Conservation (phyloP, 2,329 filamentous ascomycete genomes). For the Samsoniella hepiali region DNA sequence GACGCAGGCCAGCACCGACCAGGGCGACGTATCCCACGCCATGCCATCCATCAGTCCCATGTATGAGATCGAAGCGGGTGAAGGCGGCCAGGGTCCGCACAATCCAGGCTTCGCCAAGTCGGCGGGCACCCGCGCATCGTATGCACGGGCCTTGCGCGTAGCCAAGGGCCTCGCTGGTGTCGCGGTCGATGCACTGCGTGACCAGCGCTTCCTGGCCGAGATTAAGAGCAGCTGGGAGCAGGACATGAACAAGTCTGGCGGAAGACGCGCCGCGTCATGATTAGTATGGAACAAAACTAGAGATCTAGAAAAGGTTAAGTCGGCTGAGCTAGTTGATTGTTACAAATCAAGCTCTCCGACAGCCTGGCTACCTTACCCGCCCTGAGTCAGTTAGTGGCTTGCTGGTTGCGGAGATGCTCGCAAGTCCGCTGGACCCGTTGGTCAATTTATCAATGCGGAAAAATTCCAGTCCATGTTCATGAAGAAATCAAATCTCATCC, state of each 20-base stretch:
- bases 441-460: background rate
- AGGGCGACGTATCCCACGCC: conserved; percentile 56
- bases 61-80: conserved; percentile 43
- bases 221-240: conserved; percentile 31
- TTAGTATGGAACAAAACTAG: background rate
- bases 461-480: background rate
- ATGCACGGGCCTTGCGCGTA: conserved; percentile 43
- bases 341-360: background rate
- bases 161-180: conserved; percentile 48
- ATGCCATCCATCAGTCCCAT: conserved; percentile 53
- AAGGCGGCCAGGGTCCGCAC: conserved; percentile 46
- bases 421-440: conserved; percentile 2
- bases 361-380: background rate
- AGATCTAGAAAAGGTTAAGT: background rate
- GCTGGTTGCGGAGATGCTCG: conserved; percentile 4
- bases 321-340: background rate
- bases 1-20: conserved; percentile 56
- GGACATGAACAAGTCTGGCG: background rate
- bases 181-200: conserved; percentile 45
- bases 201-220: conserved; percentile 39
- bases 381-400: background rate
- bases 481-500: background rate
- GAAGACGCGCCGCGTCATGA: background rate
- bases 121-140: conserved; percentile 46
- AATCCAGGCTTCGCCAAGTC: conserved; percentile 51